Evolutionary conservation across 345 rosid species (phyloP).

Genomic region (Bruguiera sexangula): DNA sequence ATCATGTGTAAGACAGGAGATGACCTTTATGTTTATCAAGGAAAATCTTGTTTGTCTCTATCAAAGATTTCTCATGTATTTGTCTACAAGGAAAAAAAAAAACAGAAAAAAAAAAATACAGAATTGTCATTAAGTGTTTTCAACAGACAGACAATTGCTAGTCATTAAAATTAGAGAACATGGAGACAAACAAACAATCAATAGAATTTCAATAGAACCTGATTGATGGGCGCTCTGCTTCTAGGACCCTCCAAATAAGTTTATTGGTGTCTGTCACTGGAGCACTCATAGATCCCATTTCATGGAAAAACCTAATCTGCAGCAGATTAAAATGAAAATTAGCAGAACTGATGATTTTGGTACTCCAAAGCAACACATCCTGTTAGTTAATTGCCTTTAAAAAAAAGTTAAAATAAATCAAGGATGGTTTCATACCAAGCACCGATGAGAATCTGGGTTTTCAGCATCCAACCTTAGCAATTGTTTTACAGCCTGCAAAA

Average conservation of each 20-base stretch:
- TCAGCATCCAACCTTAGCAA: constrained; percentile 79
- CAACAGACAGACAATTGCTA: neutral
- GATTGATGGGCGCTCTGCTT: constrained; percentile 81
- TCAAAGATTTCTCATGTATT: constrained; percentile 69
- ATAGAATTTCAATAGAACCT: constrained; percentile 43
- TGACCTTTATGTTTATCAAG: constrained; percentile 72
- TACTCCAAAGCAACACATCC: neutral
- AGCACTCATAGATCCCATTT: constrained; percentile 52
- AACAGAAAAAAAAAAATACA: neutral
- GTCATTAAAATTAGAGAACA: neutral
- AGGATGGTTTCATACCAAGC: constrained; percentile 56
- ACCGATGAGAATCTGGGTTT: constrained; percentile 79
- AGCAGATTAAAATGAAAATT: constrained; percentile 15
- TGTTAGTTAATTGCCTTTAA: no score
- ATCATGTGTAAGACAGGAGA: constrained; percentile 7
- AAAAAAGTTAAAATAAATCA: neutral
- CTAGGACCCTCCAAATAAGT: constrained; percentile 80
- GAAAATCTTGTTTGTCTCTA: constrained; percentile 71
- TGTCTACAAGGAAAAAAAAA: constrained; percentile 48
- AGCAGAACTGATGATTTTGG: constrained; percentile 1
- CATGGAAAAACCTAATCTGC: constrained; percentile 85
- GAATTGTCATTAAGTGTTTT: neutral
- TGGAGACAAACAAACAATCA: neutral
- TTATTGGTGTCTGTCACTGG: constrained; percentile 69
- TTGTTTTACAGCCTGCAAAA: constrained; percentile 77